These are phyloP conservation scores for Neofusicoccum sp. DNA, from an alignment of 2,329 filamentous ascomycete species.

Conservation along the genomic window DNA sequence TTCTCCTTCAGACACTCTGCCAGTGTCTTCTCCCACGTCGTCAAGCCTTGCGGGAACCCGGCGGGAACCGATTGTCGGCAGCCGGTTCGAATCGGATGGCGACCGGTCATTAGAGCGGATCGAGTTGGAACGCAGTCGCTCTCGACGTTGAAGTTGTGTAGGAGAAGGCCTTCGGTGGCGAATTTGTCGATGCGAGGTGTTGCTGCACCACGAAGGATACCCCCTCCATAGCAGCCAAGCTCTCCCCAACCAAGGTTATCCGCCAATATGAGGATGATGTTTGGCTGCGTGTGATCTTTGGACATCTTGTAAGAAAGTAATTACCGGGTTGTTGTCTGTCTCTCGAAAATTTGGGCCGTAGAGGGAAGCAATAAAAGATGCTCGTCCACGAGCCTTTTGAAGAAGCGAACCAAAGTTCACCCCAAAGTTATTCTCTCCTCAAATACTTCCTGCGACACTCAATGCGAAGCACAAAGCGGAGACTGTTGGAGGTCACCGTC, in stretches of 20 bases:
- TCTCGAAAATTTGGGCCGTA: no score
- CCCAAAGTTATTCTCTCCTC: no score
- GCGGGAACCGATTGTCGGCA: not conserved
- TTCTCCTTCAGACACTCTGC: not conserved
- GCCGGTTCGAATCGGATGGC: not conserved
- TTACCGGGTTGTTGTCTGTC: no score
- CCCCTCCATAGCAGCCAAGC: not conserved
- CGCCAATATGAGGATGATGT: not conserved
- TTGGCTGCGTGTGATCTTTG: not conserved
- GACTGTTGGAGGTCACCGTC: no score
- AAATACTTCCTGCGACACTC: no score
- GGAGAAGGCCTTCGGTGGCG: not conserved
- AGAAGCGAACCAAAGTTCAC: no score
- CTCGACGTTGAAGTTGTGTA: conserved; percentile 6
- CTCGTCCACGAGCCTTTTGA: no score
- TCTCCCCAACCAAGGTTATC: not conserved
- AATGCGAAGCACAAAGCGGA: no score
- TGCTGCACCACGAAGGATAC: not conserved
- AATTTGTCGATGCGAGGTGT: not conserved
- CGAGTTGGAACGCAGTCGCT: not conserved
- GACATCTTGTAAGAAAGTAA: not conserved
- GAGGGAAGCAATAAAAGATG: no score
- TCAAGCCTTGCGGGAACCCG: not conserved
- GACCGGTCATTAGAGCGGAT: not conserved
- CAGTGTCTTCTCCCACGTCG: not conserved